phyloP scores from a whole-genome alignment of 768 basidiomycete species.

The Lactarius deliciosus region DNA sequence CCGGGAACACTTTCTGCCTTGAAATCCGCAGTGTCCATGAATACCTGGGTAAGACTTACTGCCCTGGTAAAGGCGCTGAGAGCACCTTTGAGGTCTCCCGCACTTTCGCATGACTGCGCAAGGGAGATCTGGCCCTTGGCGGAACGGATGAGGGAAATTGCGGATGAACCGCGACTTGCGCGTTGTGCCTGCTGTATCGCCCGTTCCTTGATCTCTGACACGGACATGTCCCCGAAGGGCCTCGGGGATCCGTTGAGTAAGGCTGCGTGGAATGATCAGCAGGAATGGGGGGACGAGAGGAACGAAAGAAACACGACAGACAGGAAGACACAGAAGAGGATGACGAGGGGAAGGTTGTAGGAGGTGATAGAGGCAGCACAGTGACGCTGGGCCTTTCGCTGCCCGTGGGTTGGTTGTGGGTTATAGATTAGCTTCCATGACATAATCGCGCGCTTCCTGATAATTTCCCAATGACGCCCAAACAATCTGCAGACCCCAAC shows the following conservation, averaged over 20 bases:
- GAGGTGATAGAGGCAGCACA: too few species aligned
- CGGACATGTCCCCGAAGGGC: conserved; percentile 36
- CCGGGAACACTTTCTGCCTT: conserved; percentile 47
- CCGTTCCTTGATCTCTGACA: conserved; percentile 49
- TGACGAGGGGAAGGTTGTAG: too few species aligned
- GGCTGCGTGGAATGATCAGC: conserved; percentile 26
- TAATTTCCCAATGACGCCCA: too few species aligned
- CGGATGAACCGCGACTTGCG: conserved; percentile 57
- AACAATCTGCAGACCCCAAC: too few species aligned
- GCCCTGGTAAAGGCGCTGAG: conserved; percentile 61
- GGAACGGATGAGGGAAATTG: conserved; percentile 57
- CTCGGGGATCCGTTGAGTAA: conserved; percentile 31
- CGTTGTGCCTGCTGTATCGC: conserved; percentile 50
- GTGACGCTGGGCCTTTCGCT: too few species aligned
- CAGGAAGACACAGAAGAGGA: too few species aligned
- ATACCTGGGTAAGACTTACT: conserved; percentile 55
- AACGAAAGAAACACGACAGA: not conserved
- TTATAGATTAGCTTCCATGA: too few species aligned
- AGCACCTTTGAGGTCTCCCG: conserved; percentile 61
- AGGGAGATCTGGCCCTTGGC: conserved; percentile 57
- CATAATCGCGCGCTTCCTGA: too few species aligned
- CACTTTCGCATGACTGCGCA: conserved; percentile 53
- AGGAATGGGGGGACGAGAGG: conserved; percentile 31
- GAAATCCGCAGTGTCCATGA: conserved; percentile 62
- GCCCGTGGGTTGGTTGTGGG: too few species aligned